These are phyloP conservation scores for Bassia scoparia DNA, from an alignment of 148 eudicot species.

Conservation along the genomic window DNA sequence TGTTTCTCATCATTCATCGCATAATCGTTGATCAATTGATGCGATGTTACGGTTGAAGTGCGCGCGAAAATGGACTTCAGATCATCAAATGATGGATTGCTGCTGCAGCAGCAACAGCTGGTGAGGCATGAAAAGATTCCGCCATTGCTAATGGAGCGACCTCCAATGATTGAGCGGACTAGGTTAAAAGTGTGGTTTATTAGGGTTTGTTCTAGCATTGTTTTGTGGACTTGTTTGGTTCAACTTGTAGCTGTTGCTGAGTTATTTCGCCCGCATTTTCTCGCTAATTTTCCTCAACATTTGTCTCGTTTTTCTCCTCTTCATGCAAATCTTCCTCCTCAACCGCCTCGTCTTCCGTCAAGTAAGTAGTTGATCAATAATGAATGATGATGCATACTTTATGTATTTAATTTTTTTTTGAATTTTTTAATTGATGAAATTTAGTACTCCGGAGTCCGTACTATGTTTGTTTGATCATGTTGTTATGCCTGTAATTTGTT, in stretches of 20 bases:
- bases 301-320: conserved; percentile 28
- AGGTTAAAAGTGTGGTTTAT: conserved; percentile 82
- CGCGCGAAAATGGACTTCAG: conserved; percentile 69
- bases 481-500: neutral
- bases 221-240: conserved; percentile 88
- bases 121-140: conserved; percentile 43
- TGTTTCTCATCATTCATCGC: neutral
- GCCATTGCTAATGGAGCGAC: neutral
- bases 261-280: conserved; percentile 70
- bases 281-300: conserved; percentile 38
- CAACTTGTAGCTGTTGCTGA: conserved; percentile 77
- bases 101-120: conserved; percentile 10
- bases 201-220: conserved; percentile 76
- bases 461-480: neutral
- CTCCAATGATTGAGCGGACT: conserved; percentile 46
- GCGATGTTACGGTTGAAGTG: conserved; percentile 43
- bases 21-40: neutral
- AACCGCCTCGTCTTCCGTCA: conserved; percentile 39
- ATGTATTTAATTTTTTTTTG: neutral
- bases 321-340: conserved; percentile 30
- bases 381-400: neutral
- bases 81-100: conserved; percentile 42
- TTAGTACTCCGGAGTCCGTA: neutral
- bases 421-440: too few relatives aligned
- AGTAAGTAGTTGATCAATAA: conserved; percentile 46